A percentile compares a stretch with the other conserved stretches of the same genome.
Evolutionary conservation across 1,284 basidiomycete genomes (phyloP).

Genomic region (Thelephora terrestris): DNA sequence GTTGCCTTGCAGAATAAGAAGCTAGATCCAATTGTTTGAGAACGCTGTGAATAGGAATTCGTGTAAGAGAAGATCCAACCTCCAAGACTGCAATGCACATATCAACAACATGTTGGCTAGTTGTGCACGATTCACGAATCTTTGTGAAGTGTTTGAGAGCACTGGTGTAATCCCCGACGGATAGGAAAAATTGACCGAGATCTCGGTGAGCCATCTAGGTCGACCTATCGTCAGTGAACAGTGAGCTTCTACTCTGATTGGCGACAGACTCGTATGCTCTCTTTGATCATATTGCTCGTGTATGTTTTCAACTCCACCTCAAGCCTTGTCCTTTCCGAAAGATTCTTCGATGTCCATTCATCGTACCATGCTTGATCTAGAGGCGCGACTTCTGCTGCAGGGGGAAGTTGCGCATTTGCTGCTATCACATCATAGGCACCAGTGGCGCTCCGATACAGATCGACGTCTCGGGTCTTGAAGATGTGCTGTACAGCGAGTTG

Average conservation of each 20-base stretch:
- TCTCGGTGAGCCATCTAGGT: constrained; percentile 71
- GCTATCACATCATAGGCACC: constrained; percentile 46
- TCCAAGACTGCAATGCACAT: constrained; percentile 77
- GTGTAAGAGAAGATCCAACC: constrained; percentile 28
- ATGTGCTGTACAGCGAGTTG: constrained; percentile 53
- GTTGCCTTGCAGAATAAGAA: constrained; percentile 75
- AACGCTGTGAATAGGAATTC: not conserved
- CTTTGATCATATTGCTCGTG: constrained; percentile 87
- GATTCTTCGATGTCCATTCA: constrained; percentile 46
- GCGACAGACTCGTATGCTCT: constrained; percentile 73
- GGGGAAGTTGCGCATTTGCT: constrained; percentile 35
- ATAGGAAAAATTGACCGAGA: constrained; percentile 65
- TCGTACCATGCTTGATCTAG: constrained; percentile 60
- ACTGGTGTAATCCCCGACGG: constrained; percentile 55
- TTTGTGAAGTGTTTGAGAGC: constrained; percentile 76
- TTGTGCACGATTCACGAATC: constrained; percentile 79
- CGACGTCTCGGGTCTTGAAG: constrained; percentile 48
- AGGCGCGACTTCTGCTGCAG: constrained; percentile 33
- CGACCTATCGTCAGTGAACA: not conserved
- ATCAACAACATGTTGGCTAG: constrained; percentile 76
- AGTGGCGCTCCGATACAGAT: constrained; percentile 45
- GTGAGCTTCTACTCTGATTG: not conserved
- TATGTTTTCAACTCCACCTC: constrained; percentile 88
- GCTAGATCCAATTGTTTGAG: constrained; percentile 30
- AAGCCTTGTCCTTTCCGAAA: constrained; percentile 59